A percentile compares a stretch with the other conserved stretches of the same genome.
Evolutionary conservation across 2,329 filamentous ascomycete species (phyloP).

Genomic region (Diaporthe sp.): DNA sequence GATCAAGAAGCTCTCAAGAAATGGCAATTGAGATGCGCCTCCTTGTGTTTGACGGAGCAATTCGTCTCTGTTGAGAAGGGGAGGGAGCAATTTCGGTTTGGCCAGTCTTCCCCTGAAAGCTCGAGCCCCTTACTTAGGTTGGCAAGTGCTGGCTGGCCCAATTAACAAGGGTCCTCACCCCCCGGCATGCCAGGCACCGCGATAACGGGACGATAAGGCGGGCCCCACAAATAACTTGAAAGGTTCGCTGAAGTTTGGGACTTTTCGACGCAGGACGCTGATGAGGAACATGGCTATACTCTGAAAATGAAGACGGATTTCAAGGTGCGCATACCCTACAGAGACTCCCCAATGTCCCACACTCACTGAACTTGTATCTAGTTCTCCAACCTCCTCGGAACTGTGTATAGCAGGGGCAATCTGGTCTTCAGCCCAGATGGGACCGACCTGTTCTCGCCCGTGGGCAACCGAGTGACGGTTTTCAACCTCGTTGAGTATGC

Average conservation of each 20-base stretch:
- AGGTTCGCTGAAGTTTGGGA: conserved; percentile 34
- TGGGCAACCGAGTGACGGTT: conserved; percentile 94
- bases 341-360: neutral
- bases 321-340: conserved; percentile 72
- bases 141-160: conserved; percentile 28
- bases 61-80: conserved; percentile 34
- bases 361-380: conserved; percentile 53
- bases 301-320: conserved; percentile 98
- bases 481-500: conserved; percentile 95
- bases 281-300: conserved; percentile 50
- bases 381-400: conserved; percentile 99
- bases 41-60: conserved; percentile 30
- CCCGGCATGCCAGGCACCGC: conserved; percentile 2
- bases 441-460: conserved; percentile 93
- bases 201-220: conserved; percentile 26
- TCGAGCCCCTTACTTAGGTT: conserved; percentile 35
- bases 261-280: conserved; percentile 4
- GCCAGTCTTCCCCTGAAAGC: conserved; percentile 27
- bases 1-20: conserved; percentile 26
- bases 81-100: conserved; percentile 37
- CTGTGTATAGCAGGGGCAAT: conserved; percentile 98
- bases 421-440: conserved; percentile 97
- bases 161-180: conserved; percentile 26
- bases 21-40: conserved; percentile 27
- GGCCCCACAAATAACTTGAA: conserved; percentile 35